Evolutionary conservation across 2,329 filamentous ascomycete species (phyloP), one percentile per base, ranked within the genome.

Genomic region (Fusarium continuum): DNA sequence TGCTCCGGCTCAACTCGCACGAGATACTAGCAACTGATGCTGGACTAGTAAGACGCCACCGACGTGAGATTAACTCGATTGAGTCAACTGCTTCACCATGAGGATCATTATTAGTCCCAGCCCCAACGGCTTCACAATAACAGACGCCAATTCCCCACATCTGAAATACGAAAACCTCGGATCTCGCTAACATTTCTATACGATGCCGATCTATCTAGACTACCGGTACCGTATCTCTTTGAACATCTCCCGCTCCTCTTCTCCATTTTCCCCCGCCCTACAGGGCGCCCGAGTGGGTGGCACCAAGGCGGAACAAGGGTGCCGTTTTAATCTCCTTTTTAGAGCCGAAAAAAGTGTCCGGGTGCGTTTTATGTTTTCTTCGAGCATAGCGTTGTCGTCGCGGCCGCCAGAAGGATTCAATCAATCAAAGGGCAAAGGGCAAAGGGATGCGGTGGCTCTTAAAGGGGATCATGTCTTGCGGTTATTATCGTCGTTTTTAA

Each of bases 391-490:
- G 56, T 34, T 16, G 31, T 60, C 39, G 19, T 14, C 40, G 49
- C 58, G 40, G 43, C 40, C 45, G 10, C 47, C 29, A n/a, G 56
- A 62, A 62, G 57, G 59, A 62, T 62, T 62, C 40, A 29, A 28
- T 52, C 52, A 43, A 46, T 57, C 22, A 54, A 39, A 39, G 16
- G n/a, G n/a, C n/a, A n/a, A n/a, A n/a, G n/a, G n/a, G n/a, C n/a
- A n/a, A n/a, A n/a, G n/a, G n/a, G 35, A 39, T 41, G 35, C 23
- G 8, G 29, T 39, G 54, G 54, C 25, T 32, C 20, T 29, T 19
- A 49, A 40, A 54, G 58, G 53, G 34, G 52, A 53, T 17, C 11
- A 10, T 36, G 14, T n/a, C 25, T 35, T 28, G 19, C 16, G 13
- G 41, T 36, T 19, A 20, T 36, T 19, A 20, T 55, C 31, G 32